These are phyloP conservation scores for Lentinula sp. DNA, from an alignment of 768 basidiomycete genomes.

Conservation along the genomic window DNA sequence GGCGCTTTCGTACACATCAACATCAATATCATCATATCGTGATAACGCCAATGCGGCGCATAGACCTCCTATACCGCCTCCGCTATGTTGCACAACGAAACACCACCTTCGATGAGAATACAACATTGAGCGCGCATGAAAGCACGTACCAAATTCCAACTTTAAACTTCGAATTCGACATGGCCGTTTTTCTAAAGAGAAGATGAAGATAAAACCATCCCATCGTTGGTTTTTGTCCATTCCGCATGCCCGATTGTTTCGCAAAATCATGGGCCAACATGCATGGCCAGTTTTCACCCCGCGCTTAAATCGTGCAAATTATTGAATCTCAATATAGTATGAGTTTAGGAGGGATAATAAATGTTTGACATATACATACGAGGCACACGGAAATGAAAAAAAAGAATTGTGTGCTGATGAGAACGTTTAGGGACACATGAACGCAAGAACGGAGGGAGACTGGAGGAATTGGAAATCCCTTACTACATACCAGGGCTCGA, in stretches of 20 bases:
- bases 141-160: neutral
- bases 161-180: neutral
- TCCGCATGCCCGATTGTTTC: neutral
- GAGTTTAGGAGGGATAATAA: no score
- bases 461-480: no score
- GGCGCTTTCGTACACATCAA: constrained; percentile 39
- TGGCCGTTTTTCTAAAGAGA: neutral
- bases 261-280: neutral
- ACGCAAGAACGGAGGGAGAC: no score
- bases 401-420: no score
- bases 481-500: no score
- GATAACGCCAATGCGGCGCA: constrained; percentile 19
- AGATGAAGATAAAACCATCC: neutral
- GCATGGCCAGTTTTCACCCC: no score
- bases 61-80: constrained; percentile 16
- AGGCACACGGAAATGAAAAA: no score
- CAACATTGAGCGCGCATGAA: neutral
- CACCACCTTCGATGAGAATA: neutral
- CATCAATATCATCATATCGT: constrained; percentile 27
- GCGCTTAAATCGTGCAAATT: no score
- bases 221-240: neutral
- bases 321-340: no score
- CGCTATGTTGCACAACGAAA: neutral
- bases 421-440: no score
- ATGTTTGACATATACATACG: no score